Base-by-base conservation (phyloP, 2,329 filamentous ascomycete genomes). In the Talaromyces rugulosus region DNA sequence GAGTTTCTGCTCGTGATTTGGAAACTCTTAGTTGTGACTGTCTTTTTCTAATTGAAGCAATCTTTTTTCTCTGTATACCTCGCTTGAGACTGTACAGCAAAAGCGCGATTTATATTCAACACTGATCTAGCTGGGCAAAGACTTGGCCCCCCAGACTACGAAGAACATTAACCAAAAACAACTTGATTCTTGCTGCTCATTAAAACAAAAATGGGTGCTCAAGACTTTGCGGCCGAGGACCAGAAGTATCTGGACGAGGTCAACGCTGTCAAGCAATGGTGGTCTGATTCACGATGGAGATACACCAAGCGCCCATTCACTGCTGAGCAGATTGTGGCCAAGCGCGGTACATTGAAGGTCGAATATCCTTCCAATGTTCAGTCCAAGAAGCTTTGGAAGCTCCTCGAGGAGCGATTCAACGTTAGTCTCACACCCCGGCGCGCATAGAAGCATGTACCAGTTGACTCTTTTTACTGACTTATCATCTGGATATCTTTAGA, bases 321-420 rank as follows among this genome's bases (percentile, higher is more conserved):
- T 4, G 92, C 95, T 34, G 95, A 98, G 83, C 91, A 96, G 80
- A 98, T 99, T 73, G 95, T 96, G 66, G 89, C 91, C 58, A 99
- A 99, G 86, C 85, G 95, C 73, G 95, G 95, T 62, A 93, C 90
- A 72, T 81, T 99, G 70, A 91, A 89, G 79, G 89, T 98, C 70
- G 85, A 96, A 66, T 98, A 98, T 75, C 89, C 95, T 23, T 95
- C 93, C 80, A 96, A 96, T 76, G 81, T 81, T 18, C 89, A 93
- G 80, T 85, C 90, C 55, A 97, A 97, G 85, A 99, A 99, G 86
- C 83, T 98, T 58, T 99, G 93, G 93, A 84, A 84, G 47, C 93
- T 93, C 65, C 82, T 99, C 40, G 95, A 99, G 81, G 80, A 83
- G 42, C 89, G 92, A 68, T 99, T 95, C 83, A 82, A 90, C 81